Conservation (phyloP, 768 basidiomycete species). For the Paxillus involutus region DNA sequence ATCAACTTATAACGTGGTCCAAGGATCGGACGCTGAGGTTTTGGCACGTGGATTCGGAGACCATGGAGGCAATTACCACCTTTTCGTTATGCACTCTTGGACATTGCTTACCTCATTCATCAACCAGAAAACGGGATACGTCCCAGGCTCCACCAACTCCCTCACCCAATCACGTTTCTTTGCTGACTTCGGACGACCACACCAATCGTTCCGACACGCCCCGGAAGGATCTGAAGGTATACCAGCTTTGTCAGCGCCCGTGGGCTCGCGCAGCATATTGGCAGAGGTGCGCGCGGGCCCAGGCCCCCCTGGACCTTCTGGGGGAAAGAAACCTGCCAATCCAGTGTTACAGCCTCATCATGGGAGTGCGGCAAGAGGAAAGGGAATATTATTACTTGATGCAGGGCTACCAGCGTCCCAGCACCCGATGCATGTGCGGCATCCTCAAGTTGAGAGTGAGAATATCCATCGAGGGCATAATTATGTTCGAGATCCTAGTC, state of each 20-base stretch:
- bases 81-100: not conserved
- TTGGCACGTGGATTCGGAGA: conserved; percentile 79
- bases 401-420: conserved; percentile 32
- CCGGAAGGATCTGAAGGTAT: conserved; percentile 38
- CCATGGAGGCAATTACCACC: conserved; percentile 54
- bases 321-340: conserved; percentile 21
- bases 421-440: conserved; percentile 36
- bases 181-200: conserved; percentile 23
- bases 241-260: conserved; percentile 62
- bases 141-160: conserved; percentile 23
- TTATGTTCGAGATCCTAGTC: conserved; percentile 12
- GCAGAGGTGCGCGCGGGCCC: conserved; percentile 67
- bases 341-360: conserved; percentile 34
- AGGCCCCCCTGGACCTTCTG: conserved; percentile 23
- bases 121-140: conserved; percentile 50
- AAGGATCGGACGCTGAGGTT: conserved; percentile 90
- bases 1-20: conserved; percentile 75
- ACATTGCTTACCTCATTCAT: conserved; percentile 7
- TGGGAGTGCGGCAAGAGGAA: conserved; percentile 33
- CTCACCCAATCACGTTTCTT: conserved; percentile 27
- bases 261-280: conserved; percentile 65
- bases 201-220: conserved; percentile 55
- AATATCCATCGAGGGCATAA: conserved; percentile 6
- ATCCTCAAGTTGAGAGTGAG: conserved; percentile 10
- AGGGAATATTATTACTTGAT: conserved; percentile 27